Evolutionary conservation across 2,329 filamentous ascomycete species (phyloP), one percentile per base, ranked within the genome.

Genomic region (Bipolaris victoriae): DNA sequence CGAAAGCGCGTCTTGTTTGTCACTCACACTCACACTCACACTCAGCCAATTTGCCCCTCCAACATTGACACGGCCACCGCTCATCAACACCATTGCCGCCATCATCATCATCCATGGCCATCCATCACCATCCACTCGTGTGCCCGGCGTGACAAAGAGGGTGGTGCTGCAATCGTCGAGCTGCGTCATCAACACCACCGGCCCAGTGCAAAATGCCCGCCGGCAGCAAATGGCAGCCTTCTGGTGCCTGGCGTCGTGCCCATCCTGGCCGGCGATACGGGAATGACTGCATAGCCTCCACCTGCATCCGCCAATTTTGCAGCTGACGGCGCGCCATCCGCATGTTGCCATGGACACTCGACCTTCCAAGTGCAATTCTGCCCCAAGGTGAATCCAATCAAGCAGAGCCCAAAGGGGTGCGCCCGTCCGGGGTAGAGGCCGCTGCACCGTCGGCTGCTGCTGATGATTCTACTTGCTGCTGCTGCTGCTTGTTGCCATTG

Each of bases 271-370:
- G 47, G 46, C 49, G 35, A 44, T 58, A 47, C 50, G 52, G 40
- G 51, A 45, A 47, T 60, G 60, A 55, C 62, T 63, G 68, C 67
- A 69, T 65, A 62, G 67, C 68, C 63, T 60, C 67, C 53, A 31
- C 53, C 45, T 37, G 53, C 45, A 54, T 46, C 47, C 46, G 57
- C 54, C 57, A 57, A 48, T 52, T 54, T 49, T 31, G 37, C 49
- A 55, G 55, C 60, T 53, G 51, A 33, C 41, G 49, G 52, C 43
- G 41, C 41, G 40, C 54, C n/a, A 31, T 41, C 44, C 33, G 44
- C 31, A 16, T 49, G 18, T 46, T 35, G 49, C 26, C 53, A 35
- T 31, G n/a, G 11, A 22, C 35, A 57, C 16, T n/a, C 55, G 47
- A 48, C 33, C 9, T 7, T 29, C 33, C 7, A 1, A 24, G 35